Evolutionary conservation across 768 basidiomycete genomes (phyloP).

Genomic region (Kwoniella pini): DNA sequence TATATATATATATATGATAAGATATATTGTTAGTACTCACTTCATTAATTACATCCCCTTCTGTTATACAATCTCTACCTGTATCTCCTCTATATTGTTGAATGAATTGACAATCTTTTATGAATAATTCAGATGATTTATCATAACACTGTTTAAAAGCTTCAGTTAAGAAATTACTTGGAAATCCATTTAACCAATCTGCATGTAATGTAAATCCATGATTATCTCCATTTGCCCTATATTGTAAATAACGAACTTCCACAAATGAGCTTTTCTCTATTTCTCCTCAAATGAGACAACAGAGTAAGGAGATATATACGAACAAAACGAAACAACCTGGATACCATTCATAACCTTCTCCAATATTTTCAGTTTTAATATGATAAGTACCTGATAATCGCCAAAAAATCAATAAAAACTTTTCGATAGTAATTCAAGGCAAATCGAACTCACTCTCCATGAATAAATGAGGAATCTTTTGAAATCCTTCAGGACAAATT

Average conservation of each 20-base stretch:
- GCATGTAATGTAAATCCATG: slow-evolving; percentile 31
- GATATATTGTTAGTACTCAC: no score
- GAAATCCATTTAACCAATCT: slow-evolving; percentile 41
- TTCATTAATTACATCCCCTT: slow-evolving; percentile 32
- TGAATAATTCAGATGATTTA: slow-evolving; percentile 1
- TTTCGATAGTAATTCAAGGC: no score
- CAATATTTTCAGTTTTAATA: slow-evolving; percentile 15
- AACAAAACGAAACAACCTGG: slow-evolving; percentile 39
- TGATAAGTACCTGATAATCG: slow-evolving; percentile 26
- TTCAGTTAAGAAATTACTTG: slow-evolving; percentile 31
- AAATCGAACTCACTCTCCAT: slow-evolving; percentile 29
- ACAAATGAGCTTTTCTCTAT: no score
- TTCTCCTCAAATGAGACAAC: no score
- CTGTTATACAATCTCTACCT: slow-evolving; percentile 15
- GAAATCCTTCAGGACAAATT: slow-evolving; percentile 25
- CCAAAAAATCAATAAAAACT: no score
- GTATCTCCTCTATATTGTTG: slow-evolving; percentile 2
- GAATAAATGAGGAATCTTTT: slow-evolving; percentile 32
- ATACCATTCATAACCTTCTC: slow-evolving; percentile 40
- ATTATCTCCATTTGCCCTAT: slow-evolving; percentile 34
- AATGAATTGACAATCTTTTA: slow-evolving; percentile 13
- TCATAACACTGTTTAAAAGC: slow-evolving; percentile 28
- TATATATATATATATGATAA: no score
- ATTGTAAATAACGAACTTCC: no score
- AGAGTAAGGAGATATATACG: slow-evolving; percentile 1